Conservation (phyloP, 306 rosid species). For the Malus fusca region DNA sequence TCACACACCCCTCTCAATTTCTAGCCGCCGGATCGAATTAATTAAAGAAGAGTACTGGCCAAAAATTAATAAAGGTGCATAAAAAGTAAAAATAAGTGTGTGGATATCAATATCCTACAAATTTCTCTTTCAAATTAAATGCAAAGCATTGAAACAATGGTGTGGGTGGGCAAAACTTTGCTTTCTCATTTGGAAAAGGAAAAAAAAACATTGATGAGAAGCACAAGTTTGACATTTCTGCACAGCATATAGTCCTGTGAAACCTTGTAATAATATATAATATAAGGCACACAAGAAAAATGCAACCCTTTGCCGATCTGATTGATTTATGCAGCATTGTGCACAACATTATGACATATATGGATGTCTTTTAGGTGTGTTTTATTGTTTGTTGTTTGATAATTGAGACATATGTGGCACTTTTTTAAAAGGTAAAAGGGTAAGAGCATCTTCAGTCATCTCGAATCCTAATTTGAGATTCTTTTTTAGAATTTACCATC, state of each 20-base stretch:
- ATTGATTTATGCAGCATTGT: not conserved
- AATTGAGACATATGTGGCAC: not conserved
- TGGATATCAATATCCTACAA: rapidly evolving
- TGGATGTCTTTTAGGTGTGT: not conserved
- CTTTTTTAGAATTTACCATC: too few species aligned
- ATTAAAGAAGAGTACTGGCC: too few species aligned
- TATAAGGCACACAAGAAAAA: not conserved
- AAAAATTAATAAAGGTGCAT: too few species aligned
- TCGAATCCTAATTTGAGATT: too few species aligned
- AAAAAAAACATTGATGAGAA: not conserved
- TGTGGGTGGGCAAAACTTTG: too few species aligned
- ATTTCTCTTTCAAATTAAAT: too few species aligned
- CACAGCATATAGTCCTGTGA: not conserved
- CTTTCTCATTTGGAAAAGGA: too few species aligned
- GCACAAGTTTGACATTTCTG: not conserved
- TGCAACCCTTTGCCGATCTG: not conserved
- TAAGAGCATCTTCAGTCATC: too few species aligned
- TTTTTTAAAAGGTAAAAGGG: not conserved
- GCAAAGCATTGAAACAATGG: too few species aligned
- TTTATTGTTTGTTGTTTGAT: not conserved
- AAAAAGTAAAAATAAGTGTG: too few species aligned
- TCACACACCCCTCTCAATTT: too few species aligned
- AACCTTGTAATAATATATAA: not conserved
- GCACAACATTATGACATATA: not conserved
- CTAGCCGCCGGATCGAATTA: too few species aligned